These are phyloP conservation scores for Mycena capillaripes DNA, from an alignment of 768 basidiomycete genomes.

Conservation along the genomic window DNA sequence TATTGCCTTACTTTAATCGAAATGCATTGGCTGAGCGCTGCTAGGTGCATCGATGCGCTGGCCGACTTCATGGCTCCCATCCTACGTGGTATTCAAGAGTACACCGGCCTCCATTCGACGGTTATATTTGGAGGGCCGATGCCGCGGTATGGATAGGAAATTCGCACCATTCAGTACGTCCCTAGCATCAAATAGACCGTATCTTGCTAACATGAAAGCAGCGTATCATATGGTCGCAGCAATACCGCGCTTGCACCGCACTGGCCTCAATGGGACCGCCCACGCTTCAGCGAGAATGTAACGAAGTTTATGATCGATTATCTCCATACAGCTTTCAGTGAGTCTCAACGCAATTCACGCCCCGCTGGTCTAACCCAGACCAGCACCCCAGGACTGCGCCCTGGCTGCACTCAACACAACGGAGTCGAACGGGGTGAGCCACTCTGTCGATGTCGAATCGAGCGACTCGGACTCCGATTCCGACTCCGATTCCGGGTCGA, in stretches of 20 bases:
- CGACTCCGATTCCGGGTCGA: not conserved
- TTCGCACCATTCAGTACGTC: not conserved
- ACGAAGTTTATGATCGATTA: not conserved
- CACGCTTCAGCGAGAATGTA: not conserved
- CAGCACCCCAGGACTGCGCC: not conserved
- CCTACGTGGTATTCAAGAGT: not conserved
- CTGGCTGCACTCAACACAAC: not conserved
- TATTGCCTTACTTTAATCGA: not conserved
- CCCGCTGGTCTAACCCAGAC: not conserved
- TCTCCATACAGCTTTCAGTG: not conserved
- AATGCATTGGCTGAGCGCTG: not conserved
- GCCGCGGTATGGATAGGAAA: not conserved
- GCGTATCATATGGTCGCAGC: not conserved
- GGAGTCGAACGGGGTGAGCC: not conserved
- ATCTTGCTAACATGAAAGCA: not conserved
- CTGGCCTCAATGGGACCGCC: not conserved
- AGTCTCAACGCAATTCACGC: not conserved
- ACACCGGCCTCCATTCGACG: not conserved
- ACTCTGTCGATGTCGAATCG: not conserved
- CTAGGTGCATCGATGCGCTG: slow-evolving; percentile 2
- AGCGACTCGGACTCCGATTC: not conserved
- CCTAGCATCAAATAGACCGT: not conserved
- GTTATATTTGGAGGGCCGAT: not conserved
- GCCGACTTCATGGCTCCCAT: not conserved
- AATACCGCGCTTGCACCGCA: not conserved